phyloP scores from a whole-genome alignment of 1,284 basidiomycete genomes.

The Spongiforma sp. region DNA sequence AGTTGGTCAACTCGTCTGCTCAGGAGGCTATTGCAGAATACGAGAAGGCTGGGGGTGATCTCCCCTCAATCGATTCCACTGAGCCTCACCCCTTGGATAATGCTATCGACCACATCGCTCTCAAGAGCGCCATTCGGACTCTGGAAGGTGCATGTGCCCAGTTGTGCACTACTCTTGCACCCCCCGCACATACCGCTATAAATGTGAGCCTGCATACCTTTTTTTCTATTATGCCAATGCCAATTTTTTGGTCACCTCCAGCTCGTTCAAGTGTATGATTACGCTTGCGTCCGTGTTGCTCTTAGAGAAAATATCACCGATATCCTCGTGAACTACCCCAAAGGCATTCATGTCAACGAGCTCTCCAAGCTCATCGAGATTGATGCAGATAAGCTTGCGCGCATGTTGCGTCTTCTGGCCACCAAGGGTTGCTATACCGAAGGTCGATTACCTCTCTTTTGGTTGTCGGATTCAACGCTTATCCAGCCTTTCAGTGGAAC shows the following conservation, averaged over 20 bases:
- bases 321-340: conserved; percentile 29
- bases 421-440: conserved; percentile 44
- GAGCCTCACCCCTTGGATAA: conserved; percentile 30
- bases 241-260: neutral
- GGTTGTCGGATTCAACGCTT: neutral
- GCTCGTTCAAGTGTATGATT: conserved; percentile 32
- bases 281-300: conserved; percentile 38
- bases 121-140: conserved; percentile 30
- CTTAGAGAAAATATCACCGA: conserved; percentile 36
- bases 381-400: conserved; percentile 36
- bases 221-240: too few relatives aligned
- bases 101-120: conserved; percentile 25
- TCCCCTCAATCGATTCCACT: conserved; percentile 29
- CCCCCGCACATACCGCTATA: conserved; percentile 31
- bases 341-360: conserved; percentile 38
- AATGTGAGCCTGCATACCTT: conserved; percentile 24
- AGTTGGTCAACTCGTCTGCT: conserved; percentile 31
- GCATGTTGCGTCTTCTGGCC: conserved; percentile 41
- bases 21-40: conserved; percentile 32
- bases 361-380: conserved; percentile 33
- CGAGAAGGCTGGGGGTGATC: conserved; percentile 28
- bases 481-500: conserved; percentile 23
- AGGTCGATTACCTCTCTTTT: conserved; percentile 21
- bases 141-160: conserved; percentile 38
- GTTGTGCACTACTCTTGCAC: conserved; percentile 35